phyloP scores from a whole-genome alignment of 306 rosid species.

The Trifolium repens region DNA sequence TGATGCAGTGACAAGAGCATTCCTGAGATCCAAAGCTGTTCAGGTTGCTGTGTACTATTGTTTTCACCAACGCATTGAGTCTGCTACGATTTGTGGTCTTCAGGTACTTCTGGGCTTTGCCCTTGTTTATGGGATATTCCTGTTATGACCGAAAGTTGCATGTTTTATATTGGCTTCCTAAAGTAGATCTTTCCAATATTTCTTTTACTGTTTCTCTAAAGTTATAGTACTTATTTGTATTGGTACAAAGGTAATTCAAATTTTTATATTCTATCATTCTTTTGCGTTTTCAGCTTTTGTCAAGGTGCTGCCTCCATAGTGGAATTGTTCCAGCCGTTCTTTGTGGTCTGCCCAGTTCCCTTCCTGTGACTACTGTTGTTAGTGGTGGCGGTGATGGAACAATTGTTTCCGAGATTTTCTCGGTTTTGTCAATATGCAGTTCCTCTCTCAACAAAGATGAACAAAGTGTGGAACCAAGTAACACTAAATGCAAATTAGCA shows the following conservation, averaged over 20 bases:
- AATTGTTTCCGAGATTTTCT: slow-evolving; percentile 79
- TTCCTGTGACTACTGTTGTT: slow-evolving; percentile 88
- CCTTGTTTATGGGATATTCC: slow-evolving; percentile 3
- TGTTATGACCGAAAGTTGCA: slow-evolving; percentile 16
- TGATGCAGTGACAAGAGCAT: slow-evolving; percentile 76
- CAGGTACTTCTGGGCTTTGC: slow-evolving; percentile 62
- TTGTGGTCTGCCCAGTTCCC: slow-evolving; percentile 87
- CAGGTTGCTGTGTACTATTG: slow-evolving; percentile 86
- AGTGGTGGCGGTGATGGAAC: slow-evolving; percentile 98
- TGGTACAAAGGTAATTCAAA: slow-evolving; percentile 14
- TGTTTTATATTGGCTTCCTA: slow-evolving; percentile 17
- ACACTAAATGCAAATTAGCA: slow-evolving; percentile 60
- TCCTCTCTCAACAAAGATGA: slow-evolving; percentile 65
- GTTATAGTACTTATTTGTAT: slow-evolving; percentile 24
- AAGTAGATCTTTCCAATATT: slow-evolving; percentile 3
- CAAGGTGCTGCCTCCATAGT: slow-evolving; percentile 78
- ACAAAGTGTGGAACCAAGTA: slow-evolving; percentile 61
- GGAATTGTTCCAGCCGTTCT: slow-evolving; percentile 76
- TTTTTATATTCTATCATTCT: slow-evolving; percentile 28
- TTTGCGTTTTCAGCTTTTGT: slow-evolving; percentile 69
- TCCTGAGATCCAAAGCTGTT: slow-evolving; percentile 76
- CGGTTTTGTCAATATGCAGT: slow-evolving; percentile 65
- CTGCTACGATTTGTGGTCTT: slow-evolving; percentile 71
- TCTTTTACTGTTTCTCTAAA: not conserved
- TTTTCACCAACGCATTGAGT: slow-evolving; percentile 83